These are phyloP conservation scores for Cladosporium sphaerospermum DNA, from an alignment of 2,329 filamentous ascomycete species.

Conservation along the genomic window DNA sequence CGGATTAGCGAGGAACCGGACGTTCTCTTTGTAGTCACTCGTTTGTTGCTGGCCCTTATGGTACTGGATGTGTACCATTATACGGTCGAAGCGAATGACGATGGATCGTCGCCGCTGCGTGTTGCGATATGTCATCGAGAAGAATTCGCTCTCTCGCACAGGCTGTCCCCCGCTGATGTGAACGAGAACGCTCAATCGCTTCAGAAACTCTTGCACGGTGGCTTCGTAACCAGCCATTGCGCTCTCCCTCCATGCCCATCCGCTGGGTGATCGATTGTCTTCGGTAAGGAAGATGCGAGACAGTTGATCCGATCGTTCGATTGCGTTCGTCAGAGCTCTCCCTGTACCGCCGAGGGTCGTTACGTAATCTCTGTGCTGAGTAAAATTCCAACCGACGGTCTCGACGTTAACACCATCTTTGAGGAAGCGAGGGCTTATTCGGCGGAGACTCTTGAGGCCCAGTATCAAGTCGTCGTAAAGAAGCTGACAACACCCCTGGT, in stretches of 20 bases:
- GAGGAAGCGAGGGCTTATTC: background rate
- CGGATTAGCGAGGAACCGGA: slow-evolving; percentile 13
- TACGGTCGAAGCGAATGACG: slow-evolving; percentile 7
- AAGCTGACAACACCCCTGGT: slow-evolving; percentile 3
- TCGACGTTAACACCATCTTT: slow-evolving; percentile 11
- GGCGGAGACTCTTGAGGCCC: background rate
- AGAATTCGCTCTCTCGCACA: slow-evolving; percentile 12
- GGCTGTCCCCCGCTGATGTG: slow-evolving; percentile 10
- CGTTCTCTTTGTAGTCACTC: slow-evolving; percentile 13
- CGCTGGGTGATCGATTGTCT: background rate
- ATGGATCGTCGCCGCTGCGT: slow-evolving; percentile 9
- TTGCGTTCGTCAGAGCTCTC: background rate
- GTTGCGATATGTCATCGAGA: slow-evolving; percentile 11
- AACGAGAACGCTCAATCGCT: slow-evolving; percentile 7
- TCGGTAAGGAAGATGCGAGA: background rate
- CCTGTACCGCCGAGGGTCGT: background rate
- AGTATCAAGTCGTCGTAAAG: slow-evolving; percentile 12
- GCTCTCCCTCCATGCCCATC: background rate
- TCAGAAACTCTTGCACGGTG: slow-evolving; percentile 12
- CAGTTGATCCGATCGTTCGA: background rate
- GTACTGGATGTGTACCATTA: slow-evolving; percentile 13
- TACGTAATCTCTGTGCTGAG: slow-evolving; percentile 8
- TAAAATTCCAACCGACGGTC: slow-evolving; percentile 12
- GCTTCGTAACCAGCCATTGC: slow-evolving; percentile 8
- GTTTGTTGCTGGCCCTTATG: slow-evolving; percentile 14